These are phyloP conservation scores for Penicillium sp. DNA, from an alignment of 2,329 filamentous ascomycete species.

Conservation along the genomic window DNA sequence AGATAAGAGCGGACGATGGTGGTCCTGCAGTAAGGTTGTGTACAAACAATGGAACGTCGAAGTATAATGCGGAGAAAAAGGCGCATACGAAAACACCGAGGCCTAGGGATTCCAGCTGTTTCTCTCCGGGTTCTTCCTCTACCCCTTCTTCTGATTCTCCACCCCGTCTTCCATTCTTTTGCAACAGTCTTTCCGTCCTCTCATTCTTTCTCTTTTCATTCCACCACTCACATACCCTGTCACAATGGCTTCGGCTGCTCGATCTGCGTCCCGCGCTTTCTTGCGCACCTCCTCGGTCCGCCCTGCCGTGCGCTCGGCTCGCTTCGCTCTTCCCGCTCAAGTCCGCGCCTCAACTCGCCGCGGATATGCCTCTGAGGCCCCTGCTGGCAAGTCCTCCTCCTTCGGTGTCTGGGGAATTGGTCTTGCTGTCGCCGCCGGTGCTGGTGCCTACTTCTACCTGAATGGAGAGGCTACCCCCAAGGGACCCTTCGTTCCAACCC, in stretches of 20 bases:
- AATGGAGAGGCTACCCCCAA: constrained; percentile 50
- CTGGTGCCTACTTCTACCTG: constrained; percentile 64
- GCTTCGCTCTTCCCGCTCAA: constrained; percentile 60
- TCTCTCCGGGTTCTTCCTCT: constrained; percentile 13
- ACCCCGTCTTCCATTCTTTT: neutral
- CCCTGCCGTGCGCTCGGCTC: constrained; percentile 54
- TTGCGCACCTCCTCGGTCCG: constrained; percentile 43
- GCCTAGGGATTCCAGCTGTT: neutral
- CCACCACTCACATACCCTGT: constrained; percentile 4
- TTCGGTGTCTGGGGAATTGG: constrained; percentile 60
- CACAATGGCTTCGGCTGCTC: constrained; percentile 44
- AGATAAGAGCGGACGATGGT: neutral
- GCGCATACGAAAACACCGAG: neutral
- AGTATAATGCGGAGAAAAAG: neutral
- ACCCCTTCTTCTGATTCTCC: neutral
- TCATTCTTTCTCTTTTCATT: constrained; percentile 2
- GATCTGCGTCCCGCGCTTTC: constrained; percentile 44
- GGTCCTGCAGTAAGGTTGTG: neutral
- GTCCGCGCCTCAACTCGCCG: constrained; percentile 75
- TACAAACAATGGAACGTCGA: no score
- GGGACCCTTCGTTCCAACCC: constrained; percentile 69
- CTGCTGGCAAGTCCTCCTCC: constrained; percentile 50
- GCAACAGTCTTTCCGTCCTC: constrained; percentile 6
- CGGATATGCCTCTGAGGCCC: constrained; percentile 72
- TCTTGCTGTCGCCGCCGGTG: constrained; percentile 60